These are phyloP conservation scores for Cytospora schulzeri DNA, from an alignment of 2,329 filamentous ascomycete species.

Conservation along the genomic window DNA sequence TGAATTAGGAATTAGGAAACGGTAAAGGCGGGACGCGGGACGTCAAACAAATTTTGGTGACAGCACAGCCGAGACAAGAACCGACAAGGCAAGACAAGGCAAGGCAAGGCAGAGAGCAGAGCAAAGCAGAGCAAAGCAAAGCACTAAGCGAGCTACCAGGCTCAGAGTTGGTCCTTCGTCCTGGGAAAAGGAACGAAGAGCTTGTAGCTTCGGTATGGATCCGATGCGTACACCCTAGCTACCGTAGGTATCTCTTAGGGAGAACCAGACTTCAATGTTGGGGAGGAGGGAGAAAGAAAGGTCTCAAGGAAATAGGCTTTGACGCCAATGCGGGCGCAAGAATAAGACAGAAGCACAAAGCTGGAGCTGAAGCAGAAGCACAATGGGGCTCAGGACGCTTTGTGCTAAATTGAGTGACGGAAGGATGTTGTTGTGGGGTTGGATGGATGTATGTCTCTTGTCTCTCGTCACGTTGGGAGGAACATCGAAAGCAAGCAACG, in stretches of 20 bases:
- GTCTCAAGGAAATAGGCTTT: not conserved
- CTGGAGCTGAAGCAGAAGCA: not conserved
- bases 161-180: too few relatives aligned
- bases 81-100: not conserved
- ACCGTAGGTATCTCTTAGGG: not conserved
- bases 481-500: too few relatives aligned
- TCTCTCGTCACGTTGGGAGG: too few relatives aligned
- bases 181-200: not conserved
- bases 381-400: not conserved
- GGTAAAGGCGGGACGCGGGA: constrained; percentile 11
- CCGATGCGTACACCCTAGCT: not conserved
- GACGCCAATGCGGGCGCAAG: not conserved
- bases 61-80: constrained; percentile 17
- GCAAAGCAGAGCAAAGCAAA: too few relatives aligned
- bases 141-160: not conserved
- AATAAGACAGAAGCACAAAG: not conserved
- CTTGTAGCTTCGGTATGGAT: not conserved
- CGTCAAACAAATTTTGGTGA: not conserved
- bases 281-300: not conserved
- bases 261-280: too few relatives aligned
- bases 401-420: not conserved
- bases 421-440: not conserved
- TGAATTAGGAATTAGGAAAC: constrained; percentile 3
- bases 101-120: too few relatives aligned
- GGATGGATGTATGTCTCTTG: not conserved